Evolutionary conservation across 2,329 filamentous ascomycete species (phyloP), one percentile per base, ranked within the genome.

Genomic region (Graphiopsis chlorocephala): DNA sequence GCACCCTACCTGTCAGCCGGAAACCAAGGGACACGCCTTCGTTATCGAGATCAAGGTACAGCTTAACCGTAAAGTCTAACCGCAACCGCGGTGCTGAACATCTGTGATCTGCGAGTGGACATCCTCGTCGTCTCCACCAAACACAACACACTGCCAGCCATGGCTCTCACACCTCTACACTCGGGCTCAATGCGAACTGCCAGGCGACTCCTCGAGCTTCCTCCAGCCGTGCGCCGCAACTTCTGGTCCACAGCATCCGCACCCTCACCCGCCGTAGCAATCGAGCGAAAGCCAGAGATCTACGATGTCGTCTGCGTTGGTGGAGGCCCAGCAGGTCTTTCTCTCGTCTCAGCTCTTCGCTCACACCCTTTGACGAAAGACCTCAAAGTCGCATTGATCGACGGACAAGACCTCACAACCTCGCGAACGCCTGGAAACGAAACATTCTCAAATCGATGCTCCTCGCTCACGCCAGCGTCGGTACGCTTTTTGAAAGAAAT

Each of bases 281-380:
- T 61, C 28, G 52, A 33, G 5, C 23, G n/a, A 35, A 60, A 62
- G 53, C 86, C 88, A 12, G 91, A 96, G 69, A 88, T 97, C 72
- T 97, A 95, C 81, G 93, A 97, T 85, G 90, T 97, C 33, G 92
- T 97, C 68, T 95, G 92, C 72, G 90, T 97, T 62, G 93, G 93
- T 67, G 93, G 93, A 67, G 93, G 93, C 5, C 93, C 93, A 26
- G 93, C 93, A 52, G 94, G 94, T 63, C 83, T 99, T 65, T 96
- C 92, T 73, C 85, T 72, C 29, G 47, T 73, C 33, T 71, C 73
- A 2, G 74, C 75, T n/a, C 71, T 83, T 52, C 73, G 80, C 61
- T 71, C 75, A 4, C 68, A 77, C 65, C 63, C 72, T 11, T 66
- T 70, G n/a, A 75, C 95, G 2, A 86, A 89, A 31, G 83, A 87